Evolutionary conservation across 371 early-diverging fungal genomes (phyloP), one percentile per base, ranked within the genome.

Genomic region (Homolaphlyctis polyrhiza): DNA sequence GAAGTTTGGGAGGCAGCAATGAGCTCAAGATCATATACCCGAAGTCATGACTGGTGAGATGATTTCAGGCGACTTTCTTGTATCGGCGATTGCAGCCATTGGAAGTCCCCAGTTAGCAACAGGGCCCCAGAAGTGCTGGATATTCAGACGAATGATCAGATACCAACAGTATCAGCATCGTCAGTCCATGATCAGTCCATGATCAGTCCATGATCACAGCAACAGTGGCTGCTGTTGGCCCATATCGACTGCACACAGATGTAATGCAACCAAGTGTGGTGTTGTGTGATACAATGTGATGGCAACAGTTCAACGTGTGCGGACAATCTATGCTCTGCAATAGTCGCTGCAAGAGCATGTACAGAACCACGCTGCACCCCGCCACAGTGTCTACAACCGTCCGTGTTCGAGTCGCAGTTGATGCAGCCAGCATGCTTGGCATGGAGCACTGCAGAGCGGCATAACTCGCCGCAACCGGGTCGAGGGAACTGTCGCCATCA

Each of bases 91-190:
- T 35, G 96, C 98, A 32, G 97, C 97, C 5, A 80, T 35, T 52
- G 98, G 98, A 58, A 97, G 85, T 61, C 97, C 97, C 98, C 98
- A 97, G 84, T 96, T 97, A 59, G 93, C 96, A 35, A 92, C 92
- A 68, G 93, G 93, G 57, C 93, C 93, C 93, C 93, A 93, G 71
- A 93, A 93, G 67, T 93, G 93, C 77, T 77, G 57, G 0, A 49
- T 13, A 5, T 35, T 39, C n/a, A 14, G 39, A 39, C 33, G 13
- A 27, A 13, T 4, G 58, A 36, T 34, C n/a, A 60, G 25, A 4
- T 13, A 60, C 47, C 11, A 47, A 13, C 13, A 47, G 45, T 14
- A 45, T 39, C 14, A n/a, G 34, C 21, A 58, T 18, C 13, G 16
- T 45, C 45, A 18, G 23, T 16, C 45, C 45, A 45, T 18, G 45